phyloP scores from a whole-genome alignment of 2,329 filamentous ascomycete genomes.

The Myriosclerotinia curreyana region DNA sequence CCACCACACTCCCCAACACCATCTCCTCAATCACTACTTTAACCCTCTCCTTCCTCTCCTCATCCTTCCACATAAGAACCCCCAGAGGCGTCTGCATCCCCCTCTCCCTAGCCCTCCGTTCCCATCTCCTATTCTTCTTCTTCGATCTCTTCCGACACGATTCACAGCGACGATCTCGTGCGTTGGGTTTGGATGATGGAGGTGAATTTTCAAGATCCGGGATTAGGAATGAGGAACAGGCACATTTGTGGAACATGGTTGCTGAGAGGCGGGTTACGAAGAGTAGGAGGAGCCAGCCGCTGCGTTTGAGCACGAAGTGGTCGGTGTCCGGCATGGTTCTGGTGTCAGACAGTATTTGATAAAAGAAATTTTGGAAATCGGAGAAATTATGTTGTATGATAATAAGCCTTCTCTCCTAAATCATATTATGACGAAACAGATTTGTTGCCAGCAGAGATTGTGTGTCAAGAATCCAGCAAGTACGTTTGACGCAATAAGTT shows the following conservation, averaged over 20 bases:
- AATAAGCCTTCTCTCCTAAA: not conserved
- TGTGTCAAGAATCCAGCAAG: not conserved
- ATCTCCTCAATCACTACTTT: not conserved
- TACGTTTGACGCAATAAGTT: not conserved
- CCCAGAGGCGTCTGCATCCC: conserved; percentile 1
- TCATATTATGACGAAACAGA: not conserved
- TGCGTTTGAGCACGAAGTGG: conserved; percentile 10
- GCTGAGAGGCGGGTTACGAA: not conserved
- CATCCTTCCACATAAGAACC: not conserved
- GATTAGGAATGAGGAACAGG: not conserved
- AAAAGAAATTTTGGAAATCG: too few species aligned
- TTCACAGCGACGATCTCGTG: not conserved
- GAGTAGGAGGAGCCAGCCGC: conserved; percentile 14
- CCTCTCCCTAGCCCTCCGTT: not conserved
- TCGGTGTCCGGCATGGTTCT: conserved; percentile 1
- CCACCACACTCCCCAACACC: not conserved
- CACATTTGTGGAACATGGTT: not conserved
- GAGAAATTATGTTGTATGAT: not conserved
- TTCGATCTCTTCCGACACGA: not conserved
- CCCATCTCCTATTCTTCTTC: not conserved
- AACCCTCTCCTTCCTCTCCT: not conserved
- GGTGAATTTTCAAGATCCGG: not conserved
- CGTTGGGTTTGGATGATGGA: not conserved
- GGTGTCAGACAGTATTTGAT: not conserved
- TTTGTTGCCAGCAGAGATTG: not conserved